Evolutionary conservation across 2,329 filamentous ascomycete species (phyloP), one percentile per base, ranked within the genome.

Genomic region (Exserohilum turcica): DNA sequence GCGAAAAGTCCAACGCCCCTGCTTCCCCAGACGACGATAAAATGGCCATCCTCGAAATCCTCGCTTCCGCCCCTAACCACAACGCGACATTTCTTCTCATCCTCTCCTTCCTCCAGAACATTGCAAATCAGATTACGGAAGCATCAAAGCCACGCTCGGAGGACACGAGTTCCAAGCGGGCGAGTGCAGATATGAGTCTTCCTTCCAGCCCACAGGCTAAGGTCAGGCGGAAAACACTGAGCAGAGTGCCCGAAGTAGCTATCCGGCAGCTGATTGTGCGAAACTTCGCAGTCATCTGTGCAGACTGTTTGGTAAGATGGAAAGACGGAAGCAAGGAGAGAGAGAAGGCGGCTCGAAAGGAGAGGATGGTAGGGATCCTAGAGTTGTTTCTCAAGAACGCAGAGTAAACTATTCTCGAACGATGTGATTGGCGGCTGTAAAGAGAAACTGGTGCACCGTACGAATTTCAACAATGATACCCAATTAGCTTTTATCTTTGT

Each of bases 71-170:
- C 1, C 70, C 91, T 0, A 87, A 88, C 43, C 89, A 96, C 75
- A 94, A 91, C 68, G 92, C 96, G 49, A 89, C 89, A 0, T 96
- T 97, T 67, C 89, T 96, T 2, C 92, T 97, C 60, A 78, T 97
- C 13, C 91, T 88, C 0, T 86, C 90, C 7, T 92, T 92, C 75
- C 80, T 97, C 9, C 80, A 81, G 18, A 80, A 82, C 9, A 79
- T 88, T 32, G 76, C 80, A 24, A 77, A 78, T 29, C 85, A 88
- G 64, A 73, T 86, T 6, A 67, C 78, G 49, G 60, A 61, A 29
- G 57, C 65, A 24, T 62, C 61, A 5, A 61, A 61, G 49, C 61
- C 65, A 0, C 53, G 63, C 6, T 51, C 61, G 4, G 61, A 65
- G 2, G 60, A 65, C 9, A 47, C 15, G 6, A 44, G 24, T 29